Base-by-base conservation (phyloP, 108 stramenopile species). In the Nitzschia sp. region DNA sequence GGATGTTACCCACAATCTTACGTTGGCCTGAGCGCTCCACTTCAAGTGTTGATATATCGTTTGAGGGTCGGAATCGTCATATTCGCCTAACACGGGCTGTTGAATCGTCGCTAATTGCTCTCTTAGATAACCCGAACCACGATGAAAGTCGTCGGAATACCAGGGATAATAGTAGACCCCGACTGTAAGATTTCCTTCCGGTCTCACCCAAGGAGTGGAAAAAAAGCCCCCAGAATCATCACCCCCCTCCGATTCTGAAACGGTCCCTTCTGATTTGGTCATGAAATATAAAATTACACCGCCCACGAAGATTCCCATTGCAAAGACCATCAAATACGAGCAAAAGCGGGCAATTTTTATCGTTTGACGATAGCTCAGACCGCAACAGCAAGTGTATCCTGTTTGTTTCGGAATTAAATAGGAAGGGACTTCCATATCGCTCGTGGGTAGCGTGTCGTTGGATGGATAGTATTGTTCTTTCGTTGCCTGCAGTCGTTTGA, bases 161-260 rank as follows among this genome's bases (percentile, higher is more conserved):
- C 81, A 83, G 11, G 81, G 81, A 70, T 83, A 83, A 52, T 83
- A 83, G 27, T 79, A 83, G 1, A 53, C 71, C 11, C 78, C 81
- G 1, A 83, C 68, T 13, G 50, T 68, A 23, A 71, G 4, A 50
- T 50, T 50, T 50, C 17, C 19, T n/a, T 16, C 19, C 4, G 48
- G 48, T n/a, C 13, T n/a, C 8, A 22, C 19, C 48, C 48, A 50
- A 16, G 48, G 48, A 21, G 48, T n/a, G 5, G 4, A 8, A 22
- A 21, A 50, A n/a, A 21, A 22, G 17, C 19, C 19, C 19, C 19
- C 48, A n/a, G 17, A n/a, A 22, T 50, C 48, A n/a, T 50, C 19
- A 5, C 48, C n/a, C n/a, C n/a, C n/a, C n/a, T n/a, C n/a, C n/a
- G n/a, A n/a, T n/a, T n/a, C n/a, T n/a, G n/a, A n/a, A n/a, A n/a